Evolutionary conservation across 176 grass and related monocot species (phyloP), one percentile per base, ranked within the genome.

Genomic region (Hordeum vulgare): DNA sequence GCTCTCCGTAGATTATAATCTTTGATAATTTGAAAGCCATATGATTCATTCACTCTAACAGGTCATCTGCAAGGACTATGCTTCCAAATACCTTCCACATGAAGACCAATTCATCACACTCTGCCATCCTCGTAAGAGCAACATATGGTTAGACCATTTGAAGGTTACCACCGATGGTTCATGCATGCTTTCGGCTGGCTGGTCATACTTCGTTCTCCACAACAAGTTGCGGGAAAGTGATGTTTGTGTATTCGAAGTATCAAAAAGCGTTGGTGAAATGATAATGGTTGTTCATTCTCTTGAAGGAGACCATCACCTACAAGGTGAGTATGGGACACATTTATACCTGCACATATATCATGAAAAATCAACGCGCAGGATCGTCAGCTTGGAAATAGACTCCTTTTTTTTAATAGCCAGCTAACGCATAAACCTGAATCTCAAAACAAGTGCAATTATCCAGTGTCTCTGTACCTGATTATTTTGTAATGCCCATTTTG

Each of bases 171-270:
- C 13, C 35, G 34, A 6, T 7, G 25, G 31, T 24, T 61, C 1
- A 9, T 8, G 66, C 37, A 26, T 33, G 35, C 6, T 51, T 80
- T 90, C 39, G 20, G 70, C 25, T 71, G 68, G 39, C 39, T 71
- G 68, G 83, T 66, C 6, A 25, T 4, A 39, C 23, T 82, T 86
- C 10, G 71, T 59, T 69, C 18, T 8, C 26, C 37, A 60, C 29
- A 71, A 78, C 27, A 14, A 72, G 4, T 62, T 90, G 23, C 74
- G 67, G 60, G 71, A 61, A 76, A 72, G 64, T 61, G 34, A 82
- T 62, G 15, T 78, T 3, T 90, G 88, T 7, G 25, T 62, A 12
- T 90, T 86, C 36, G 88, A 90, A 79, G 25, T 85, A 69, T 81
- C 25, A 23, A 68, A 28, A 71, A 45, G 23, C 23, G 13, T 8